These are phyloP conservation scores for Hylodesmum podocarpum DNA, from an alignment of 306 rosid species.

Conservation along the genomic window DNA sequence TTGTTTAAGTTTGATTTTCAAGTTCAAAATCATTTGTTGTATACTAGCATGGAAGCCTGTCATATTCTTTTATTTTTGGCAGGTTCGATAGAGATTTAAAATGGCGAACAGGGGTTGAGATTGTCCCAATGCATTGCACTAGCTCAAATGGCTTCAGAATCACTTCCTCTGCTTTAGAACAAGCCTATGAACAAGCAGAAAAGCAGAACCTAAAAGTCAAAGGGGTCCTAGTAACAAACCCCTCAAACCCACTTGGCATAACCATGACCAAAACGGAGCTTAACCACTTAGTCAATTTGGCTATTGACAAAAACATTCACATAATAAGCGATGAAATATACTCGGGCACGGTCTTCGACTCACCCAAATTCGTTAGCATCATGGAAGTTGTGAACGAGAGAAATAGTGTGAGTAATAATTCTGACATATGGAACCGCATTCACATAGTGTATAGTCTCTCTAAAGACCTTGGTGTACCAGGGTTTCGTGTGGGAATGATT, in stretches of 20 bases:
- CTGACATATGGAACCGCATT: constrained; percentile 28
- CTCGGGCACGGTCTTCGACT: constrained; percentile 66
- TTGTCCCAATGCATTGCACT: constrained; percentile 71
- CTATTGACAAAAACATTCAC: constrained; percentile 49
- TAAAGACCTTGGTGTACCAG: constrained; percentile 72
- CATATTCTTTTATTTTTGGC: constrained; percentile 6
- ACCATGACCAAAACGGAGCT: constrained; percentile 57
- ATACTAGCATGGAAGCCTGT: not conserved
- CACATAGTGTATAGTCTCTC: constrained; percentile 82
- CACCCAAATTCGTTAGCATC: constrained; percentile 55
- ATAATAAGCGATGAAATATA: constrained; percentile 84
- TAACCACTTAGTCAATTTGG: constrained; percentile 48
- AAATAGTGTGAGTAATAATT: not conserved
- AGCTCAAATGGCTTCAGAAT: constrained; percentile 80
- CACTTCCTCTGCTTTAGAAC: constrained; percentile 51
- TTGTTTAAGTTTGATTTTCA: no score
- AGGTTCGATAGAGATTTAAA: constrained; percentile 88
- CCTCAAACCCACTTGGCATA: constrained; percentile 86
- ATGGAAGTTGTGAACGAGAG: constrained; percentile 38
- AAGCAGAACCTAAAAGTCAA: constrained; percentile 52
- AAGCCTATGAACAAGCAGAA: constrained; percentile 59
- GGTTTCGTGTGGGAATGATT: constrained; percentile 81
- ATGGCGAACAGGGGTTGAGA: constrained; percentile 76
- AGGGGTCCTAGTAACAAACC: constrained; percentile 79
- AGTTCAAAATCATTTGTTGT: not conserved